Conservation (phyloP, 148 eudicot genomes). For the Rheum nobile region DNA sequence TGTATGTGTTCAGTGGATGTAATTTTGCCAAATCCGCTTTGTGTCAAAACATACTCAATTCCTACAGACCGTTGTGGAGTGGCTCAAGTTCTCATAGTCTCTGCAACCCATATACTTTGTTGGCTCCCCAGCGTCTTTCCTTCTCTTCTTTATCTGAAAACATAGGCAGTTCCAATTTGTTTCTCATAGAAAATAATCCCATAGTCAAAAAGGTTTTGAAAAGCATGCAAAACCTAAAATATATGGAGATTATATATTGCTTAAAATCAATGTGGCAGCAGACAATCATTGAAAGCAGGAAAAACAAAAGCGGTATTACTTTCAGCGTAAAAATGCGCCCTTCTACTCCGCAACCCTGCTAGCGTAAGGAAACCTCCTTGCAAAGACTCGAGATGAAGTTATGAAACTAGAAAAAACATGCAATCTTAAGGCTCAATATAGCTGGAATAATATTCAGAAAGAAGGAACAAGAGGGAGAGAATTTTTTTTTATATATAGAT, state of each 20-base stretch:
- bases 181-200: neutral
- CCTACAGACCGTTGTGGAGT: conserved; percentile 56
- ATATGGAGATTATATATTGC: neutral
- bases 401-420: conserved; percentile 38
- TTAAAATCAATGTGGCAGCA: neutral
- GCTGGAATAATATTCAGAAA: conserved; percentile 8
- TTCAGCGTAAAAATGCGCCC: conserved; percentile 81
- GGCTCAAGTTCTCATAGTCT: conserved; percentile 87
- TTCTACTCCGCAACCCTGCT: conserved; percentile 68
- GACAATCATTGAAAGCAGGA: neutral
- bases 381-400: conserved; percentile 55
- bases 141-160: conserved; percentile 72
- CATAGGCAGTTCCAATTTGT: conserved; percentile 1
- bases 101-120: conserved; percentile 85
- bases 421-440: neutral
- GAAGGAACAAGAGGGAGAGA: neutral
- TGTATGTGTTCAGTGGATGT: neutral
- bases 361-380: conserved; percentile 82
- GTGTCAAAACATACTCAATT: conserved; percentile 7
- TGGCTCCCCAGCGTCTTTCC: conserved; percentile 75
- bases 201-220: neutral
- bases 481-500: neutral
- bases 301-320: conserved; percentile 21
- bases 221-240: neutral
- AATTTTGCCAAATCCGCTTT: no score